Base-by-base conservation (phyloP, 768 basidiomycete genomes). In the Boletus pseudo-olivaceus region DNA sequence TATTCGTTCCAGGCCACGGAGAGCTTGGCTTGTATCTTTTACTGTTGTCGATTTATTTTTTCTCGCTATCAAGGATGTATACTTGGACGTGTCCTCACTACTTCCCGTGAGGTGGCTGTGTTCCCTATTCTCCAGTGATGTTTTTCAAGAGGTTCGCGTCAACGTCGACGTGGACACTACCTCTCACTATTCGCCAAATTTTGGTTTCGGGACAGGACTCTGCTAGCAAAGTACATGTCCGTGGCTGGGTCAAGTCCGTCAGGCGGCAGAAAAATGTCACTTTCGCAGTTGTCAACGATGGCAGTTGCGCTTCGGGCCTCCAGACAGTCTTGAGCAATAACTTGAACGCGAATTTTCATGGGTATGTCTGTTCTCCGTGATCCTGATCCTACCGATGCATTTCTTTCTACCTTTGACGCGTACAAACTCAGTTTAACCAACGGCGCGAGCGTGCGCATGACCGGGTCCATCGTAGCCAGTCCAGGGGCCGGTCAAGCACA, bases 231-330 rank as follows among this genome's bases (percentile, higher is more conserved):
- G 62, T 76, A 8, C 58, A 72, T 20, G 78, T 95, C 10, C 82
- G 84, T 40, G 94, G 90, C 48, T 96, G 92, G 91, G 77, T 98
- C 52, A 87, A 87, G 62, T 91, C 89, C 2, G 80, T 95, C 38
- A 80, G 93, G 39, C 81, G 83, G 39, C 93, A 96, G 73, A 96
- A 96, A 75, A 84, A 85, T 47, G 78, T 93, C n/a, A 79, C 90
- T 3, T 98, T 97, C 66, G 87, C 85, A 12, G 83, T 87, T 43
- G 71, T 96, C 51, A 84, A 81, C 40, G 94, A 97, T 70, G 94
- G 94, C 4, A 90, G 88, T 50, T 82, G 81, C 3, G 56, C 78
- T 8, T 70, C 76, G n/a, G 83, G 84, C 4, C 64, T 96, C 29
- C 94, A 97, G 67, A 87, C 87, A 1, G 93, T 97, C 10, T 77